A percentile compares a stretch with the other conserved stretches of the same genome.
Evolutionary conservation across 768 basidiomycete species (phyloP).

Genomic region (Leccinellum luteum): DNA sequence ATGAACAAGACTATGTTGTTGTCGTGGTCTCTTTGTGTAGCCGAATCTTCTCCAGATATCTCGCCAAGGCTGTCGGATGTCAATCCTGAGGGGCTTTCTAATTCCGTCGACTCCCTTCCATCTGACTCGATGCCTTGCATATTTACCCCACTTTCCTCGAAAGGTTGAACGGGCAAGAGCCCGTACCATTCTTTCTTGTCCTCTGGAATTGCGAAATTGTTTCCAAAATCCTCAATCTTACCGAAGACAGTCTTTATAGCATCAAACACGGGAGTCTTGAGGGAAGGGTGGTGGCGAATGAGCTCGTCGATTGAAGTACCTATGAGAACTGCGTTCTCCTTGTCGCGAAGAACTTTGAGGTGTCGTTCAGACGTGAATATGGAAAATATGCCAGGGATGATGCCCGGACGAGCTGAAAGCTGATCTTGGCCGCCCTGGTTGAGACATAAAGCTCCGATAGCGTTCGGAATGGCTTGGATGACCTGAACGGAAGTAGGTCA

Average conservation of each 20-base stretch:
- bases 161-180: constrained; percentile 36
- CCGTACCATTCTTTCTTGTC: constrained; percentile 69
- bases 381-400: constrained; percentile 82
- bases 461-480: constrained; percentile 90
- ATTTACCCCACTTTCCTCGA: constrained; percentile 34
- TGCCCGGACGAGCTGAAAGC: constrained; percentile 68
- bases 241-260: constrained; percentile 68
- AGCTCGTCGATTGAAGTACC: constrained; percentile 94
- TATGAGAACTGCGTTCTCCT: constrained; percentile 87
- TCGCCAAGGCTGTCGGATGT: constrained; percentile 16
- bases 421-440: constrained; percentile 87
- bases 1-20: constrained; percentile 76
- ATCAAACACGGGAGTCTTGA: constrained; percentile 79
- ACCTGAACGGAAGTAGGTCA: constrained; percentile 48
- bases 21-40: constrained; percentile 55
- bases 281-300: constrained; percentile 88
- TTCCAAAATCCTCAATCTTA: constrained; percentile 74
- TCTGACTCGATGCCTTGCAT: constrained; percentile 47
- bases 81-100: constrained; percentile 20
- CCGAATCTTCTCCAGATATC: constrained; percentile 31
- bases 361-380: constrained; percentile 86
- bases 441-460: constrained; percentile 93
- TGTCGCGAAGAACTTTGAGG: constrained; percentile 82
- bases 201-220: constrained; percentile 50
- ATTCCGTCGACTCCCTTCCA: constrained; percentile 15